These are phyloP conservation scores for Wallacemonas sp. DNA, from an alignment of 208 protist species.

Conservation along the genomic window DNA sequence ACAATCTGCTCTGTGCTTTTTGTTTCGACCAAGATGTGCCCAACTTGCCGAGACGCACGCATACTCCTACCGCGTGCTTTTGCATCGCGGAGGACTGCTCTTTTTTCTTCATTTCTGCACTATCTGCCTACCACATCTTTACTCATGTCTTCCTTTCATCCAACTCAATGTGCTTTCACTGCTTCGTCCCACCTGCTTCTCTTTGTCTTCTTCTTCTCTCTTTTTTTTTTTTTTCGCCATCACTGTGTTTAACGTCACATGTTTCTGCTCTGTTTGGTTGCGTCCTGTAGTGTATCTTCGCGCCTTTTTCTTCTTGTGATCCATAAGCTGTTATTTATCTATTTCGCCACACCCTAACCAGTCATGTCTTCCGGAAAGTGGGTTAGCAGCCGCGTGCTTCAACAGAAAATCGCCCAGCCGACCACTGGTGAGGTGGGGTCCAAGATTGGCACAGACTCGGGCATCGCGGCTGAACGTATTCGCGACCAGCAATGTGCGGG, in stretches of 20 bases:
- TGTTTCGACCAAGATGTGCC: too few species aligned
- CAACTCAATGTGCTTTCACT: too few species aligned
- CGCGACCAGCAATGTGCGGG: slow-evolving; percentile 32
- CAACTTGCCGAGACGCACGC: too few species aligned
- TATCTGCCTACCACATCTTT: neutral
- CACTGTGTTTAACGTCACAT: neutral
- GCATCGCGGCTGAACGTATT: slow-evolving; percentile 41
- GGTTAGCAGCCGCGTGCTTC: slow-evolving; percentile 25
- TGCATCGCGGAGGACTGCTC: too few species aligned
- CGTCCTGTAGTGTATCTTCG: slow-evolving; percentile 11
- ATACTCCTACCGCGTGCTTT: too few species aligned
- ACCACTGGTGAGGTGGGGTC: slow-evolving; percentile 18
- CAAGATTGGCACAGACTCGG: slow-evolving; percentile 58
- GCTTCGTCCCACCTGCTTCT: neutral
- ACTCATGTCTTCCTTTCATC: too few species aligned
- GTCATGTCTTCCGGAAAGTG: slow-evolving; percentile 30
- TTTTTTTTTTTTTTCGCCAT: neutral
- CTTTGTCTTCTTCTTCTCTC: neutral
- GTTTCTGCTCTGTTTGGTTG: neutral
- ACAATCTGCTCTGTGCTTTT: too few species aligned
- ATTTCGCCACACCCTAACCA: neutral
- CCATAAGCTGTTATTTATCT: neutral
- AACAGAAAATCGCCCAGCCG: slow-evolving; percentile 16
- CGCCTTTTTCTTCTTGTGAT: neutral
- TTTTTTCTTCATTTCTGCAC: neutral